Evolutionary conservation across 2,329 filamentous ascomycete genomes (phyloP), one percentile per base, ranked within the genome.

Genomic region (Xylariaceae sp.): DNA sequence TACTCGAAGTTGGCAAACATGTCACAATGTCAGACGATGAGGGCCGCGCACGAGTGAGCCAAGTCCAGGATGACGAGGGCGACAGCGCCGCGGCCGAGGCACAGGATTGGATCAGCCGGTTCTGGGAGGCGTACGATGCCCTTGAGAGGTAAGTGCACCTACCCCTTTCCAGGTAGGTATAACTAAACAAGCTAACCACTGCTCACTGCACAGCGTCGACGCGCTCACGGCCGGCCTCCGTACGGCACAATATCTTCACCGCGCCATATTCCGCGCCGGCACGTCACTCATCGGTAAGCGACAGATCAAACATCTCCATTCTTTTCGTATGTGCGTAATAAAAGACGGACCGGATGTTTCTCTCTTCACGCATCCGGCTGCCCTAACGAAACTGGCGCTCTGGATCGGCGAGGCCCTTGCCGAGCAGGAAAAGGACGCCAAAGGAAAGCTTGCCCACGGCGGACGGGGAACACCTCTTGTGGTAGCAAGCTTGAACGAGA

Each of bases 301-400:
- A 60, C 92, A 97, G 69, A 96, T 99, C 71, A 89, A 91, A 44
- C 92, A 97, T 72, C 80, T 99, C 13, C 86, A 91, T 52, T 89
- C 93, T 0, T 99, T 97, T 73, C 89, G 94, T 53, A 92, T 99
- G 82, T 95, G 90, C 39, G 89, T 97, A 3, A 92, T 99, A 67
- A 96, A 95, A 72, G 94, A 97, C 69, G 92, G 93, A 0, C 91
- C 92, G 0, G 94, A 97, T 67, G 88, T 96, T 0, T 77, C 83
- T n/a, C 82, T 97, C 9, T 99, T 99, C 75, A 92, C 88, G 0
- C 93, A 97, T 69, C 92, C 94, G 0, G 90, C 92, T 4, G 94
- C 94, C 1, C 78, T 99, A 23, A 96, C 92, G 1, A 97, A 97
- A 73, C 82, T 99, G 11, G 92, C 93, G 0, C 80, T 96, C 2